phyloP scores from a whole-genome alignment of 2,329 filamentous ascomycete genomes.

The Colletotrichum horii region DNA sequence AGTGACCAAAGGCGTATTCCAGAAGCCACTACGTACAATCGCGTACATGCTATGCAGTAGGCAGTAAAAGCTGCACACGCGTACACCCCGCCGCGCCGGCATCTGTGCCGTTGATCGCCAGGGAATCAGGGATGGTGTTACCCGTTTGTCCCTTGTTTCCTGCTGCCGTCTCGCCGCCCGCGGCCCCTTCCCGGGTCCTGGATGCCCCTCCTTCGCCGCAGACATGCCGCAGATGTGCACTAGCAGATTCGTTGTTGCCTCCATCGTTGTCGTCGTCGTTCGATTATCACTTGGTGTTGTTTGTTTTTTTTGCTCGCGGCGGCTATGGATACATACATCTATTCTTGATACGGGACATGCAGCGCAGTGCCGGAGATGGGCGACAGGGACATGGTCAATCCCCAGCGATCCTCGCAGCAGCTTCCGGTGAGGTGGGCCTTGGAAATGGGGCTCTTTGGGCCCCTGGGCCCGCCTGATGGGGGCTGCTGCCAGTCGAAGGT shows the following conservation, averaged over 20 bases:
- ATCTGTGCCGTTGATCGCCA: constrained; percentile 12
- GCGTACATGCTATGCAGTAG: background rate
- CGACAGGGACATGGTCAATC: constrained; percentile 10
- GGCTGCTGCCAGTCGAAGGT: background rate
- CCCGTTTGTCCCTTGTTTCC: background rate
- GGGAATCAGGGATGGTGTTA: constrained; percentile 1
- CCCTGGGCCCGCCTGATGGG: background rate
- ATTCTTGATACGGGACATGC: background rate
- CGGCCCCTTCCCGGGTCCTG: background rate
- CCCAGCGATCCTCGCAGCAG: constrained; percentile 20
- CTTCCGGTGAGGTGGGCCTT: constrained; percentile 15
- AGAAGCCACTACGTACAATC: background rate
- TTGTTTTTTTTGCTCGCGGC: background rate
- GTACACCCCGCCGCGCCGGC: constrained; percentile 17
- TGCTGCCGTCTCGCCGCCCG: background rate
- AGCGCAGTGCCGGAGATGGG: background rate
- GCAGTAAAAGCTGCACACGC: constrained; percentile 3
- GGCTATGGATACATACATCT: background rate
- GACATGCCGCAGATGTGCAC: background rate
- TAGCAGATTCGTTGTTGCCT: background rate
- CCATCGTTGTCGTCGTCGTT: background rate
- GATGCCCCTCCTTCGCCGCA: background rate
- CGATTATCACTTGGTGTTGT: background rate
- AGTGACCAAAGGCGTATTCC: background rate
- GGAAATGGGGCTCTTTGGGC: background rate